Conservation (phyloP, 768 basidiomycete genomes). For the Boletus subparvulus region DNA sequence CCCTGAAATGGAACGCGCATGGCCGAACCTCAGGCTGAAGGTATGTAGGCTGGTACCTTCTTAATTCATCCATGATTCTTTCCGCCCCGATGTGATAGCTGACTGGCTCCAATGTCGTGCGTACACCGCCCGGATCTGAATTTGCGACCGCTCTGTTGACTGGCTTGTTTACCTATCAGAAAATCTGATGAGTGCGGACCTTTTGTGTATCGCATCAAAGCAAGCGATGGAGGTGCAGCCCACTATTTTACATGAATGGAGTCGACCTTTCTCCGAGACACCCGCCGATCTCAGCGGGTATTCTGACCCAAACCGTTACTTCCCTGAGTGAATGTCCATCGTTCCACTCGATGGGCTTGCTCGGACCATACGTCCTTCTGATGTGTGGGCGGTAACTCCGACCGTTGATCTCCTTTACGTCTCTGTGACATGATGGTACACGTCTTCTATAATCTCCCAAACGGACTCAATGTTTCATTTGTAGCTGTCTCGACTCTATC, state of each 20-base stretch:
- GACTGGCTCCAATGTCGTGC: background rate
- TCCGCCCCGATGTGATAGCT: slow-evolving; percentile 25
- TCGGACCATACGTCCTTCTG: background rate
- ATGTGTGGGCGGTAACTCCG: slow-evolving; percentile 6
- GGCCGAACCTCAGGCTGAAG: slow-evolving; percentile 5
- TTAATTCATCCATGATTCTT: slow-evolving; percentile 4
- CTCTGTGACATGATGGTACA: slow-evolving; percentile 6
- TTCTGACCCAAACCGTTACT: background rate
- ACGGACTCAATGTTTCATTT: slow-evolving; percentile 8
- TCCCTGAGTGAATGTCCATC: slow-evolving; percentile 1
- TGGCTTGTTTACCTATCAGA: background rate
- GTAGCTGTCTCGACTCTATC: slow-evolving; percentile 10
- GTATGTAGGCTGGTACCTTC: slow-evolving; percentile 11
- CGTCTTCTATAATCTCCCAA: slow-evolving; percentile 3
- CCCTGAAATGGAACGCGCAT: slow-evolving; percentile 12
- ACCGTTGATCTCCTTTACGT: slow-evolving; percentile 17
- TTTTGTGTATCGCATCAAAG: background rate
- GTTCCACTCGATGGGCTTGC: background rate
- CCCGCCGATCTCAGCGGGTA: slow-evolving; percentile 4
- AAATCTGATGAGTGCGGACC: background rate
- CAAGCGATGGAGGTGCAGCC: background rate
- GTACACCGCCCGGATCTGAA: background rate
- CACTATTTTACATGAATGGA: slow-evolving; percentile 4
- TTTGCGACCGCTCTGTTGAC: background rate
- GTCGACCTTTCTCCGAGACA: slow-evolving; percentile 3